These are phyloP conservation scores for Cordyceps cicadae DNA, from an alignment of 2,329 filamentous ascomycete species.

Conservation along the genomic window DNA sequence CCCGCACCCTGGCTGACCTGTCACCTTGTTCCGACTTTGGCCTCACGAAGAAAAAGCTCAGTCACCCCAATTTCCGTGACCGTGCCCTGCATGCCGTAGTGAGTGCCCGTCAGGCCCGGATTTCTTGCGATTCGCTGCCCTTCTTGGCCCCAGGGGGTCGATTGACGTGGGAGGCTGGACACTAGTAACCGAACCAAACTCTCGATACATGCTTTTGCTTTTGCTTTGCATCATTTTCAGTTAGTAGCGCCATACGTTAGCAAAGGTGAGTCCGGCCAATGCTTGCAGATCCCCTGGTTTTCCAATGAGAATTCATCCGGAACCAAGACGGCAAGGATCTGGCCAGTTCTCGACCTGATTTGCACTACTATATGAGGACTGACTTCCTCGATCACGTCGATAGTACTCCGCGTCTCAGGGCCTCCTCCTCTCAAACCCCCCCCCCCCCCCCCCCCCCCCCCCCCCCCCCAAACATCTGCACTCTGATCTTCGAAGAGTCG, in stretches of 20 bases:
- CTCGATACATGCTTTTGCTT: not conserved
- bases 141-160: not conserved
- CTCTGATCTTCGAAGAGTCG: not conserved
- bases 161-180: not conserved
- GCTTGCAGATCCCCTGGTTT: not conserved
- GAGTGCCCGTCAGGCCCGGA: constrained; percentile 4
- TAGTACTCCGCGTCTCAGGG: not conserved
- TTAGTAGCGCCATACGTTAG: not conserved
- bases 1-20: not conserved
- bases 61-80: not conserved
- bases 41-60: not conserved
- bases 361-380: constrained; percentile 3
- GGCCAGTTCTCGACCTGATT: not conserved
- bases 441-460: not conserved
- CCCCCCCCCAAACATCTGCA: not conserved
- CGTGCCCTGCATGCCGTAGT: constrained; percentile 6
- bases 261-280: not conserved
- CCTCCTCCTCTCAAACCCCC: not conserved
- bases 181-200: not conserved
- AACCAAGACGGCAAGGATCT: not conserved
- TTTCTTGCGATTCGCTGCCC: not conserved
- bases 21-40: not conserved
- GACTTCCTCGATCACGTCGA: not conserved
- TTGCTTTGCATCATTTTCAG: not conserved
- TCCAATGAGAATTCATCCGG: no score